phyloP scores from a whole-genome alignment of 2,329 filamentous ascomycete species.

The Cladosporium sp. region DNA sequence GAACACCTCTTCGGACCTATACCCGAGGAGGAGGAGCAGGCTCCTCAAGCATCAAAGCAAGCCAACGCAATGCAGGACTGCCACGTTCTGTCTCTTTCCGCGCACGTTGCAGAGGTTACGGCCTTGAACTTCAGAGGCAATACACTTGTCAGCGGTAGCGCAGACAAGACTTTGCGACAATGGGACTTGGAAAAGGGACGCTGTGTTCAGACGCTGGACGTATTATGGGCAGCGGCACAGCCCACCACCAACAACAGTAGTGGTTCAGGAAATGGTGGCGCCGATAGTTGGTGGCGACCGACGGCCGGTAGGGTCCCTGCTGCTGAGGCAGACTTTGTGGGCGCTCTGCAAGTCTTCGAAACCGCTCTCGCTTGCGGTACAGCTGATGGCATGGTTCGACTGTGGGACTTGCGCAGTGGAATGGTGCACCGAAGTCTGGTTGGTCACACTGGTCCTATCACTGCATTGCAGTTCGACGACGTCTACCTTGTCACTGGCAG shows the following conservation, averaged over 20 bases:
- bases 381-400: constrained; percentile 89
- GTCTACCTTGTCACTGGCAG: constrained; percentile 91
- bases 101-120: constrained; percentile 91
- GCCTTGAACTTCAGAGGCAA: constrained; percentile 86
- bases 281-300: constrained; percentile 60
- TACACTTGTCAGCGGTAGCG: constrained; percentile 87
- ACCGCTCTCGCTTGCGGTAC: constrained; percentile 93
- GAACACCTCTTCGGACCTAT: constrained; percentile 26
- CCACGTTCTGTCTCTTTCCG: constrained; percentile 77
- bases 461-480: constrained; percentile 92
- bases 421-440: constrained; percentile 96
- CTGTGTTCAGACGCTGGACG: constrained; percentile 93
- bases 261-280: constrained; percentile 20
- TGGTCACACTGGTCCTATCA: constrained; percentile 90
- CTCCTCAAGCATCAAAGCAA: constrained; percentile 51
- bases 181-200: constrained; percentile 98
- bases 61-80: constrained; percentile 82
- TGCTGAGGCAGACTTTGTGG: constrained; percentile 80
- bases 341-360: constrained; percentile 91
- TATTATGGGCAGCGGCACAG: constrained; percentile 95
- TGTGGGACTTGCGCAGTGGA: constrained; percentile 94
- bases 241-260: constrained; percentile 55
- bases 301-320: constrained; percentile 52
- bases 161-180: constrained; percentile 93
- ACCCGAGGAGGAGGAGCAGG: constrained; percentile 14